Base-by-base conservation (phyloP, 768 basidiomycete species). In the Xerocomellus intermedius region DNA sequence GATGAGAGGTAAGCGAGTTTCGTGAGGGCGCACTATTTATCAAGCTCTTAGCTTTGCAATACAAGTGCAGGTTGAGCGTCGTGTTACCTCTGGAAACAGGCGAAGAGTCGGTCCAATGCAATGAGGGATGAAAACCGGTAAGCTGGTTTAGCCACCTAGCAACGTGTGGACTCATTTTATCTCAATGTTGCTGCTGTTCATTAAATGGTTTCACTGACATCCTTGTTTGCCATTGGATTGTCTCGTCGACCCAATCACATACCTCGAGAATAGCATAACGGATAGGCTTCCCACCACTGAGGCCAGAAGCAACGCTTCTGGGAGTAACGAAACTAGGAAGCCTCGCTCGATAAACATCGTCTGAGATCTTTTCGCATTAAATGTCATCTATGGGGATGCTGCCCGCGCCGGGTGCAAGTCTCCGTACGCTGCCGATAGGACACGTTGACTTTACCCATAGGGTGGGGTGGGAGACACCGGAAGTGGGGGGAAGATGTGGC, bases 1-100 rank as follows among this genome's bases (percentile, higher is more conserved):
- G 91, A 91, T 33, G 97, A 79, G 14, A 98, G 81, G 66, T 97
- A 98, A 43, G 88, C 82, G 17, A 98, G 79, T 73, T 98, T 98
- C 14, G 92, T 80, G 19, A 97, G 81, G 2, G 94, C 94, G 55
- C 91, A 92, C 93, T 95, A 53, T 8, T 17, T 9, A 19, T 44
- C 50, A 21, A 50, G n/a, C 9, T 32, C 38, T 60, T 19, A 60
- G 49, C 19, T 35, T 37, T 14, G 37, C 42, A 16, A 42, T 12
- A 14, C n/a, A 32, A 38, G 13, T 30, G 22, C 9, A 49, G 38
- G 30, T 46, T 43, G 9, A 38, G 16, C 17, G 26, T 24, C 1
- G n/a, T 6, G 38, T 55, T 55, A 91, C 91, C 82, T 96, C 93
- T 19, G 93, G 93, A 62, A 94, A 96, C 3, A 96, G 75, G 22